Conservation (phyloP, 441 rosid genomes). For the Erodium chrysanthum region DNA sequence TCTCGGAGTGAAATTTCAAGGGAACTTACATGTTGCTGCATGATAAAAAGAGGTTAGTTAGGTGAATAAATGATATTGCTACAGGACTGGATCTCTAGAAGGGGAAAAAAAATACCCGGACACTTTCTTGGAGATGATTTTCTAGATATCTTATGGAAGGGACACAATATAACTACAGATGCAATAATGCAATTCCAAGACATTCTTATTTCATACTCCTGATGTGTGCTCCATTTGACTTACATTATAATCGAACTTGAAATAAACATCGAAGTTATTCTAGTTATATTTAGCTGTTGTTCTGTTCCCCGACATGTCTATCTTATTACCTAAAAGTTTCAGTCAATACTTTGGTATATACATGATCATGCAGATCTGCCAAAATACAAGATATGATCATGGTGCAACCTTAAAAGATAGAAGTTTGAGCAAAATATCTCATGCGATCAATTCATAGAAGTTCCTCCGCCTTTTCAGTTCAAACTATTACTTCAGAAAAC, state of each 20-base stretch:
- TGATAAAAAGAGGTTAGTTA: not conserved
- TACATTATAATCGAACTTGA: not conserved
- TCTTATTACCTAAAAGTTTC: too few species aligned
- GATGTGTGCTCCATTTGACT: not conserved
- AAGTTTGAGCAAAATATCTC: not conserved
- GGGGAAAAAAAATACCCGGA: too few species aligned
- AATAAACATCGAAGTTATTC: too few species aligned
- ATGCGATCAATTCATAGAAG: not conserved
- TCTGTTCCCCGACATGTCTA: too few species aligned
- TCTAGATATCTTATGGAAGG: not conserved
- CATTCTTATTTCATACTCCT: not conserved
- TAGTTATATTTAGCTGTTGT: too few species aligned
- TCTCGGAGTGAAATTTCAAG: not conserved
- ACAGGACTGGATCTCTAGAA: too few species aligned
- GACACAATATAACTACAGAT: not conserved
- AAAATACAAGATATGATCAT: too few species aligned
- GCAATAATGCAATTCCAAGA: not conserved
- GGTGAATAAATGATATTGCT: not conserved
- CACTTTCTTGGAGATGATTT: not conserved
- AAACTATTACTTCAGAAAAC: not conserved
- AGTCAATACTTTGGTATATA: too few species aligned
- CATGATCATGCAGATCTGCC: too few species aligned
- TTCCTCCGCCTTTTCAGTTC: not conserved
- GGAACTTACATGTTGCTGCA: slow-evolving; percentile 5
- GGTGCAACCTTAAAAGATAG: too few species aligned